Base-by-base conservation (phyloP, 1,139 yeast species). In the Sugiyamaella neomexicana region DNA sequence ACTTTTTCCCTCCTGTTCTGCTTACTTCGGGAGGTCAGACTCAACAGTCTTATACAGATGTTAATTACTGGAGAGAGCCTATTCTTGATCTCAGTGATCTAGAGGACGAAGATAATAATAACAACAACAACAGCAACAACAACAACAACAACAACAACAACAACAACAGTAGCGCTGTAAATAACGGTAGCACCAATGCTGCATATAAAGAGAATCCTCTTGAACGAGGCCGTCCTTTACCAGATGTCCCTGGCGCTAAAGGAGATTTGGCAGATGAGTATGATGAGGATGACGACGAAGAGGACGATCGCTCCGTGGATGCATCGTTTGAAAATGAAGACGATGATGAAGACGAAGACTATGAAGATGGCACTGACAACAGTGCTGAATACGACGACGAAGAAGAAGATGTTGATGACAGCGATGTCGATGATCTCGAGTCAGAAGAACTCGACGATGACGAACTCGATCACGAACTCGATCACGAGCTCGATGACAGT, bases 21-120 rank as follows among this genome's bases (percentile, higher is more conserved):
- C 63, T 57, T 37, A 52, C 58, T 46, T 50, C 57, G 31, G 64
- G 57, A 46, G 60, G 60, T 6, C 59, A 60, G 31, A 54, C 52
- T 13, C 59, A 61, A 46, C 89, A 86, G 60, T 81, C 81, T 59
- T 91, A 75, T 67, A 87, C 90, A 7, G 99, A 93, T 70, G 87
- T 88, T 29, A 90, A 89, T 65, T 93, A 81, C 68, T 93, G 99
- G 99, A 75, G 96, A 59, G 93, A 85, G 52, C 93, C 96, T 0
- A 70, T 91, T 36, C 73, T 81, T 7, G 83, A 84, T 59, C 67
- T 91, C 50, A 78, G 81, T 54, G 86, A 83, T 54, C 72, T 83
- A 55, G 78, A 69, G 41, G 76, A 73, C 13, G 70, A 67, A 10
- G 68, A 65, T 32, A 65, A 64, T 34, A 62, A 27, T 9, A 27